A percentile compares a stretch with the other conserved stretches of the same genome.
Evolutionary conservation across 345 rosid species (phyloP).

Genomic region (Hibiscus syriacus): DNA sequence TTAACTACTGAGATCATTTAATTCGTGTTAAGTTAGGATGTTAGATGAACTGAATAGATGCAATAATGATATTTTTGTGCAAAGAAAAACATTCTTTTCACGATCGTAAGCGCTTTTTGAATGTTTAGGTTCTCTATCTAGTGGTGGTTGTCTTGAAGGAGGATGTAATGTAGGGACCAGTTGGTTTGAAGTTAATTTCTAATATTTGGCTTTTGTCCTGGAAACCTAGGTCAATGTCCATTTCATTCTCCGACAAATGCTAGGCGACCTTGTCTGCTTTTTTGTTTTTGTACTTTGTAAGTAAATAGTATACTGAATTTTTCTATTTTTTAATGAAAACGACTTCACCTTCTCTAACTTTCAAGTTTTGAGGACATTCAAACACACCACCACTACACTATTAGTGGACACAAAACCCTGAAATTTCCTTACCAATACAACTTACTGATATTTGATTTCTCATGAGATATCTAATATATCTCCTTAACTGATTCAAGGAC

Average conservation of each 20-base stretch:
- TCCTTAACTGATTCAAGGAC: slow-evolving; percentile 15
- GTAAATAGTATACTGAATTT: slow-evolving; percentile 14
- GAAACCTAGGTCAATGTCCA: slow-evolving; percentile 45
- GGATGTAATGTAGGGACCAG: slow-evolving; percentile 30
- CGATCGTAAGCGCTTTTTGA: slow-evolving; percentile 8
- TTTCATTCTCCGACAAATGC: slow-evolving; percentile 49
- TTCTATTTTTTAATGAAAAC: no score
- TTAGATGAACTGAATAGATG: no score
- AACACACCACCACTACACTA: slow-evolving; percentile 31
- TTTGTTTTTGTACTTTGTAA: slow-evolving; percentile 19
- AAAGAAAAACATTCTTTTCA: slow-evolving; percentile 16
- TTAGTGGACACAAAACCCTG: slow-evolving; percentile 36
- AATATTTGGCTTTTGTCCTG: slow-evolving; percentile 47
- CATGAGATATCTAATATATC: neutral
- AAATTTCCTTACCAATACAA: slow-evolving; percentile 39
- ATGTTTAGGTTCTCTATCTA: slow-evolving; percentile 12
- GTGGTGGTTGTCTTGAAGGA: slow-evolving; percentile 18
- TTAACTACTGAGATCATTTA: no score
- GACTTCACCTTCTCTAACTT: slow-evolving; percentile 24
- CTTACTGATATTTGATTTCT: slow-evolving; percentile 16
- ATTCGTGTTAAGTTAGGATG: no score
- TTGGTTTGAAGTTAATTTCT: slow-evolving; percentile 43
- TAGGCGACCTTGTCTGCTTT: slow-evolving; percentile 56
- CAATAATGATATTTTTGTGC: neutral
- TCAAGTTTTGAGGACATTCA: slow-evolving; percentile 19